Conservation (phyloP, 108 stramenopile genomes). For the Fistulifera pelliculosa region DNA sequence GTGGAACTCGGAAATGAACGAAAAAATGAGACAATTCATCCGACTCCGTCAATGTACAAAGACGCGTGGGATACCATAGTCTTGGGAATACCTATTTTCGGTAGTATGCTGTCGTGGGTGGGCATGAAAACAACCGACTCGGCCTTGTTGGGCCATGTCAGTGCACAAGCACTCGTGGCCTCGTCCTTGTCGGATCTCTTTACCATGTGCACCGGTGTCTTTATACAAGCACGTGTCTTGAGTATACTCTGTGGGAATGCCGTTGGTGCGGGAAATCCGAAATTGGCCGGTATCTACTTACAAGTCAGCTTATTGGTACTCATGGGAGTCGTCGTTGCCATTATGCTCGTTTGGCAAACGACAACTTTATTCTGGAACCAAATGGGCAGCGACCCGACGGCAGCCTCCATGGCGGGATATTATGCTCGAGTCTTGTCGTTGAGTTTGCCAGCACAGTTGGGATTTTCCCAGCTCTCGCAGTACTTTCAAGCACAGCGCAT, state of each 20-base stretch:
- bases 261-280: conserved; percentile 42
- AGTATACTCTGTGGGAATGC: conserved; percentile 36
- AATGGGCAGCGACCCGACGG: conserved; percentile 38
- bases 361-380: conserved; percentile 48
- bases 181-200: conserved; percentile 71
- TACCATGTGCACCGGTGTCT: conserved; percentile 58
- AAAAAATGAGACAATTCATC: too few relatives aligned
- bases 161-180: conserved; percentile 36
- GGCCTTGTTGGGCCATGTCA: conserved; percentile 47
- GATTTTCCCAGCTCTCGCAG: conserved; percentile 52
- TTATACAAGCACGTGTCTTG: conserved; percentile 41
- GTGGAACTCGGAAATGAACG: too few relatives aligned
- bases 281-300: conserved; percentile 47
- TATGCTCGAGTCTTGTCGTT: conserved; percentile 56
- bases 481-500: conserved; percentile 73
- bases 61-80: neutral
- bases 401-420: conserved; percentile 57
- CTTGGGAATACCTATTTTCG: conserved; percentile 55
- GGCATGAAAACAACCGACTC: conserved; percentile 82
- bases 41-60: neutral
- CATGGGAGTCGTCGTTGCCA: conserved; percentile 24
- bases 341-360: conserved; percentile 51
- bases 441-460: conserved; percentile 49
- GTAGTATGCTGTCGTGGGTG: conserved; percentile 45
- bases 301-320: conserved; percentile 56